Base-by-base conservation (phyloP, 2,329 filamentous ascomycete species). In the Sporothrix dimorphospora region DNA sequence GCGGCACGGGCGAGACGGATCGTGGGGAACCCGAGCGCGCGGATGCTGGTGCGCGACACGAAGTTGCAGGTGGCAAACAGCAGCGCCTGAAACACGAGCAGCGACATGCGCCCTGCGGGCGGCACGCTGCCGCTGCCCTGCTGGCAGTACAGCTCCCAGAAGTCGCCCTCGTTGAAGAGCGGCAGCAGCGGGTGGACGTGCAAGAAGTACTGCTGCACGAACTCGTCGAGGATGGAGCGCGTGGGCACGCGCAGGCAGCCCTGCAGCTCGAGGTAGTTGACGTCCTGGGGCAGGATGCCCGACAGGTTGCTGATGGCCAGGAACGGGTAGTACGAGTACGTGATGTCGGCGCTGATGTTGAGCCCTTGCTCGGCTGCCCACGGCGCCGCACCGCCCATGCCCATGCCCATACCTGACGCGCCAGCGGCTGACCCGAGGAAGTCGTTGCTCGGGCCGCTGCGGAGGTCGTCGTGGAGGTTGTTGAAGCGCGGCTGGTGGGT, bases 181-280 rank as follows among this genome's bases (percentile, higher is more conserved):
- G 83, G 83, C 40, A 84, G 77, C 40, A 83, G 74, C 1, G 83
- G 82, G 71, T 85, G 83, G n/a, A 85, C 82, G 70, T 84, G 82
- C 14, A 84, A 76, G 71, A 85, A 85, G 74, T 84, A 85, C 66
- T 85, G 82, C 74, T 83, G 81, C 4, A 87, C 79, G 72, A 87
- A 85, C 67, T 85, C 83, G 69, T 85, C 82, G 0, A 86, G 77
- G 1, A 83, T 78, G 0, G 78, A 72, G 27, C 80, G 78, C 0
- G 80, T 81, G 0, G 85, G 85, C 7, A 87, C 77, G 21, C 81
- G 80, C 1, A 86, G 78, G 74, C 84, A 85, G 4, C 82, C 82
- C 73, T 86, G 83, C 0, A 81, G 79, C 66, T 83, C 81, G 47
- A 86, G 78, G 73, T 82, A 86, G 72, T 82, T 82, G 73, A 85